Evolutionary conservation across 257 asterid species (phyloP), one percentile per base, ranked within the genome.

Genomic region (Schizonepeta tenuifolia): DNA sequence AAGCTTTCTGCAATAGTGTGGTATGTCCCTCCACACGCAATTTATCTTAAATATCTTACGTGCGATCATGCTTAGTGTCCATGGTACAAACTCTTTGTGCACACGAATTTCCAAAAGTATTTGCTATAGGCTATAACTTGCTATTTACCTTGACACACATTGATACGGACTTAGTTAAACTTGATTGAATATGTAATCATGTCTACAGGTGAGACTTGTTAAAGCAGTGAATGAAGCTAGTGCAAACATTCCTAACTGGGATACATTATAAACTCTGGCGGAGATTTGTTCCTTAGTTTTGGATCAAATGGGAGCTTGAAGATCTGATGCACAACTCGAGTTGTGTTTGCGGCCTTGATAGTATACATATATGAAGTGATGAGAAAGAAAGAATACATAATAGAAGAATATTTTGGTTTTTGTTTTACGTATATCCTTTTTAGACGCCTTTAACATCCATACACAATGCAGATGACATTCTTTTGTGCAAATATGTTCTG

Each of bases 161-260:
- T 20, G 24, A 20, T 14, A 2, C 5, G 21, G 0, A 49, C 22
- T 54, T 54, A 54, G 33, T 33, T 54, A 54, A 54, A 22, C 61
- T 55, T 22, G 17, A 40, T 56, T 56, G 20, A 18, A 57, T 40
- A 55, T 35, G 40, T 22, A 10, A 71, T 28, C 24, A 4, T 79
- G 68, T 62, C 69, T 77, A 57, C 87, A 93, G 97, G 96, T 91
- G 81, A 86, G 89, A 80, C 96, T 93, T 73, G 98, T 91, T 71
- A 83, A 84, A 83, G 85, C 88, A 59, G 96, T 91, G 70, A 93
- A 93, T 13, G 98, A 93, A 83, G 98, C 98, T 17, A 83, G 85
- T 66, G 92, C 93, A 40, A 88, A 91, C 80, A 87, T 91, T 73
- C 98, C 98, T 15, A 81, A 79, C 73, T 93, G 98, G 98, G 96